Evolutionary conservation across 345 rosid genomes (phyloP).

Genomic region (Populus davidiana): DNA sequence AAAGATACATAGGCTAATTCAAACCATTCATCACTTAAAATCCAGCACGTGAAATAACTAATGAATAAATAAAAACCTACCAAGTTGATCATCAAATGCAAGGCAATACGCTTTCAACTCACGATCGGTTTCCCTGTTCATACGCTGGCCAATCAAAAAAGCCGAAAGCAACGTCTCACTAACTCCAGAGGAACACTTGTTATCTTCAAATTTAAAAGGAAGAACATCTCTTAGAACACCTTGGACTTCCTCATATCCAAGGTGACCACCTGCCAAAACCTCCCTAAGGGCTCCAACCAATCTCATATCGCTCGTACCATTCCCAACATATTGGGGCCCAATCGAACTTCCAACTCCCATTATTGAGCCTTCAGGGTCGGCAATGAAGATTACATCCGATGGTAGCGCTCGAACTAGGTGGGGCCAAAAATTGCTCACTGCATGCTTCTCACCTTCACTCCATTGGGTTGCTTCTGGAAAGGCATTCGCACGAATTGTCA

Average conservation of each 20-base stretch:
- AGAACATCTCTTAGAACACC: conserved; percentile 85
- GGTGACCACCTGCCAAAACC: conserved; percentile 92
- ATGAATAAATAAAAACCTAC: conserved; percentile 33
- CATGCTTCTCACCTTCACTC: conserved; percentile 88
- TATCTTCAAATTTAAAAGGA: conserved; percentile 55
- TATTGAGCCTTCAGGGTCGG: conserved; percentile 91
- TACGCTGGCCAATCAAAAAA: conserved; percentile 91
- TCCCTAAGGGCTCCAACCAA: conserved; percentile 94
- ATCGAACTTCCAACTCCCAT: conserved; percentile 67
- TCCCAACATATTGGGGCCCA: conserved; percentile 80
- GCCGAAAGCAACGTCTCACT: conserved; percentile 90
- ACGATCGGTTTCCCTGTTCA: conserved; percentile 93
- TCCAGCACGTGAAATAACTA: conserved; percentile 5
- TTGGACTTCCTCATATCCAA: conserved; percentile 89
- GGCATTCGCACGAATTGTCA: conserved; percentile 91
- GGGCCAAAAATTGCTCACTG: conserved; percentile 78
- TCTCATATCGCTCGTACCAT: conserved; percentile 71
- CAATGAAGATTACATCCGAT: conserved; percentile 83
- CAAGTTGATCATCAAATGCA: conserved; percentile 90
- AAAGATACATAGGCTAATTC: neutral
- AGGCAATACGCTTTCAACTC: conserved; percentile 98
- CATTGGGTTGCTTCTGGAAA: conserved; percentile 92
- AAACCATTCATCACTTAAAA: neutral
- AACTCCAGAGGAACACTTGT: conserved; percentile 47
- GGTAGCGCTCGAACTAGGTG: conserved; percentile 61